These are phyloP conservation scores for Solanum commersonii DNA, from an alignment of 257 asterid genomes.

Conservation along the genomic window DNA sequence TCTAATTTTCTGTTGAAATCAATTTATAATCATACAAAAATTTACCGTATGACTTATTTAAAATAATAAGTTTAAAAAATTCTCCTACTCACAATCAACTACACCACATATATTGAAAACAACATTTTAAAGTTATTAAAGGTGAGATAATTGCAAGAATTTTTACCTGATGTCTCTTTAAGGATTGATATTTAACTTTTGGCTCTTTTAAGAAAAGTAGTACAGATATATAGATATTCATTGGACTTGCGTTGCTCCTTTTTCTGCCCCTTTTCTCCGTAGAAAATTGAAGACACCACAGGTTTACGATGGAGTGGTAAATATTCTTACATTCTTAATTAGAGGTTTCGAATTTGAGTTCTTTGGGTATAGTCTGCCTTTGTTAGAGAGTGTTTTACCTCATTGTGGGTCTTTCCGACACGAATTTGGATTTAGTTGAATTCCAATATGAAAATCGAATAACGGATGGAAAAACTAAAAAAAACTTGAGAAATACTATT, in stretches of 20 bases:
- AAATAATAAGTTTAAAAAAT: not conserved
- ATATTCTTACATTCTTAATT: no score
- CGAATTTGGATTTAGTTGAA: not conserved
- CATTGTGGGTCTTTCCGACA: not conserved
- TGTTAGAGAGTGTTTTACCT: not conserved
- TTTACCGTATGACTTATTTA: not conserved
- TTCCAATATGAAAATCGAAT: accelerated
- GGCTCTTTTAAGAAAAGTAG: not conserved
- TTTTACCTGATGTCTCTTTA: not conserved
- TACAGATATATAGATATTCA: not conserved
- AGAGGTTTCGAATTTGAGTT: no score
- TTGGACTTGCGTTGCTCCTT: not conserved
- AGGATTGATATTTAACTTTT: not conserved
- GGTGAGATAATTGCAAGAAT: not conserved
- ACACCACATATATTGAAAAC: not conserved
- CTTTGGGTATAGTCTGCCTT: not conserved
- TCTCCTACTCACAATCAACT: no score
- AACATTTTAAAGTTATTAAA: not conserved
- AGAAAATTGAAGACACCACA: not conserved
- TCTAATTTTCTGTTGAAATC: accelerated
- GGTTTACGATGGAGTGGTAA: not conserved
- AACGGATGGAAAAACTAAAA: no score
- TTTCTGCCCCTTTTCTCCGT: not conserved
- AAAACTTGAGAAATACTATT: not conserved
- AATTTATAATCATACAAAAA: not conserved